Conservation (phyloP, 2,329 filamentous ascomycete species). For the Exophiala viscosa region DNA sequence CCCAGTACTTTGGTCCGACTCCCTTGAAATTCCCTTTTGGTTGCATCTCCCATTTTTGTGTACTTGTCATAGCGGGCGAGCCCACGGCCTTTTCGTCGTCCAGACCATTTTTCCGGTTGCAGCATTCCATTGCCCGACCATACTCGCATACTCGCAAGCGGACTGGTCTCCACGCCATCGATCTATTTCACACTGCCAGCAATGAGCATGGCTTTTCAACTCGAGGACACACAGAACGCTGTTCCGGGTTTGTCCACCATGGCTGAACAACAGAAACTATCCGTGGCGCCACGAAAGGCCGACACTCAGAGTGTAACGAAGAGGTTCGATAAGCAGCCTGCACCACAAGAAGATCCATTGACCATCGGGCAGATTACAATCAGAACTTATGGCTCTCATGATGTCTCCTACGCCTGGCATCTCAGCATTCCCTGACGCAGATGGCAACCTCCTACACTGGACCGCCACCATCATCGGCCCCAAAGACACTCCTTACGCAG, state of each 20-base stretch:
- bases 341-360: neutral
- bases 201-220: conserved; percentile 49
- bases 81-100: conserved; percentile 4
- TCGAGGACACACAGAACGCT: conserved; percentile 65
- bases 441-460: conserved; percentile 89
- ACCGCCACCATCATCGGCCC: conserved; percentile 91
- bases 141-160: conserved; percentile 15
- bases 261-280: conserved; percentile 60
- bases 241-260: conserved; percentile 53
- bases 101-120: conserved; percentile 26
- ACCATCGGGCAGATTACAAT: conserved; percentile 67
- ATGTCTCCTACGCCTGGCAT: conserved; percentile 88
- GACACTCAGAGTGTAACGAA: conserved; percentile 75
- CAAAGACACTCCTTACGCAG: conserved; percentile 83
- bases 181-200: neutral
- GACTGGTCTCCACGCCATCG: conserved; percentile 1
- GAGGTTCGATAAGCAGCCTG: conserved; percentile 51
- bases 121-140: conserved; percentile 19
- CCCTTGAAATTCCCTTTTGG: neutral
- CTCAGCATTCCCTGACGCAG: conserved; percentile 87
- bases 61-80: neutral
- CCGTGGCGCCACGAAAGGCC: conserved; percentile 51
- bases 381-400: conserved; percentile 98
- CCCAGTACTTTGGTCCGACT: neutral
- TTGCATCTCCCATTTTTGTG: neutral